Base-by-base conservation (phyloP, 2,329 filamentous ascomycete species). In the Sphaerostilbella broomeana region DNA sequence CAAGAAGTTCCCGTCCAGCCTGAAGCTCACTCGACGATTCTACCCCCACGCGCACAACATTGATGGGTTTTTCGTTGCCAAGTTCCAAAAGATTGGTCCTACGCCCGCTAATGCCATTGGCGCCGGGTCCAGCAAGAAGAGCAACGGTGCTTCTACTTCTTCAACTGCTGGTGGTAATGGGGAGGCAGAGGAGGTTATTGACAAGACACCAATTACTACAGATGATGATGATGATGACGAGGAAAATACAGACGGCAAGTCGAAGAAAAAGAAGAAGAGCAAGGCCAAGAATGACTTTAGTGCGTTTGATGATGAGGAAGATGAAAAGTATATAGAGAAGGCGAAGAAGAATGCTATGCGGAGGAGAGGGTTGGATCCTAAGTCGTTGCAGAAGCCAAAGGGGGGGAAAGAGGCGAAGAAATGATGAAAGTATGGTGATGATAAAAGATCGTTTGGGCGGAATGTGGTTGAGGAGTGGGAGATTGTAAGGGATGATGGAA, bases 41-140 rank as follows among this genome's bases (percentile, higher is more conserved):
- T 95, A 94, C 65, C 87, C 88, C 1, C 87, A 95, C 60, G 77
- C 84, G 15, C 87, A 92, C 69, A 95, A 95, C 66, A 88, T 98
- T 22, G 92, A 97, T 61, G 92, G 92, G 48, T 98, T 98, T 79
- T 98, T 88, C 60, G 92, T 98, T 46, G 86, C 88, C 56, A 98
- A 98, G 65, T 84, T 98, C 67, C 89, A 94, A 65, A 98, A 98
- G 74, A 78, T 78, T 12, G 90, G 79, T 0, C 84, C 86, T 3
- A 86, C 84, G 27, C 81, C 85, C 1, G 65, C 72, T 41, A 77
- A 75, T 45, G 47, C 47, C 31, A 34, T 45, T 11, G 55, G 47
- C 8, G 52, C 52, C 11, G 44, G 66, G 18, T 46, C 46, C 32
- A 67, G 69, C 38, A 55, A 53, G 39, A 41, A 49, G 13, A 51